A percentile compares a stretch with the other conserved stretches of the same genome.
Conservation (phyloP, 2,329 filamentous ascomycete genomes). For the Aspergillus spinulosporus region DNA sequence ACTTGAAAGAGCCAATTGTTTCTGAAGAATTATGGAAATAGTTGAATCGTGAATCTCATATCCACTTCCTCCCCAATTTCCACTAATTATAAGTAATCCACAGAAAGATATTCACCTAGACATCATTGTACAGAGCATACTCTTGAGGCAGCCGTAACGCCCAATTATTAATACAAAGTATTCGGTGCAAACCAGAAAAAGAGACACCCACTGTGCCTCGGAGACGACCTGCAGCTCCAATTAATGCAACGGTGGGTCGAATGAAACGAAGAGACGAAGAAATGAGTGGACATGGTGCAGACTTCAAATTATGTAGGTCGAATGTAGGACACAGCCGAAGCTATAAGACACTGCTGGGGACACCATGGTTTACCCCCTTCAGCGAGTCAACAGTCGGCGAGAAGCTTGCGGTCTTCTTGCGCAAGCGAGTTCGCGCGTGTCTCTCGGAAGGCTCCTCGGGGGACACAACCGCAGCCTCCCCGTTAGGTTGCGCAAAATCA, state of each 20-base stretch:
- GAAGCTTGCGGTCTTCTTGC: slow-evolving; percentile 36
- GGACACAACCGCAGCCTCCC: slow-evolving; percentile 26
- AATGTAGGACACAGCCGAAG: slow-evolving; percentile 5
- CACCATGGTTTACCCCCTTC: slow-evolving; percentile 40
- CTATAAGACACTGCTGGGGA: slow-evolving; percentile 44
- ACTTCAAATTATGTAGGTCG: too few relatives aligned
- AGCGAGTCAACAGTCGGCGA: slow-evolving; percentile 36
- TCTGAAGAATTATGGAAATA: slow-evolving; percentile 8
- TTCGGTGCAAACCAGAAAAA: slow-evolving; percentile 18
- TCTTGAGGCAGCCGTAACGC: slow-evolving; percentile 17
- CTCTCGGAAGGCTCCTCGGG: slow-evolving; percentile 27
- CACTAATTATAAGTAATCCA: slow-evolving; percentile 15
- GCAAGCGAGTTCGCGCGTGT: slow-evolving; percentile 34
- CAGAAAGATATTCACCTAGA: slow-evolving; percentile 24
- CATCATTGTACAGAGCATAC: slow-evolving; percentile 27
- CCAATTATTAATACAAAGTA: slow-evolving; percentile 37
- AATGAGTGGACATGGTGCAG: neutral
- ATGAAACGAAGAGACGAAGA: slow-evolving; percentile 1
- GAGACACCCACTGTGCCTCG: slow-evolving; percentile 20
- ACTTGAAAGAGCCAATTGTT: slow-evolving; percentile 15
- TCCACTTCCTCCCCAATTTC: slow-evolving; percentile 13
- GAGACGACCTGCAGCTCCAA: slow-evolving; percentile 38
- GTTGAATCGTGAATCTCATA: slow-evolving; percentile 14
- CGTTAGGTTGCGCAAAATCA: slow-evolving; percentile 25
- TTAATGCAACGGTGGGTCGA: slow-evolving; percentile 7